These are phyloP conservation scores for Tephrocybe sp. DNA, from an alignment of 768 basidiomycete genomes.

Conservation along the genomic window DNA sequence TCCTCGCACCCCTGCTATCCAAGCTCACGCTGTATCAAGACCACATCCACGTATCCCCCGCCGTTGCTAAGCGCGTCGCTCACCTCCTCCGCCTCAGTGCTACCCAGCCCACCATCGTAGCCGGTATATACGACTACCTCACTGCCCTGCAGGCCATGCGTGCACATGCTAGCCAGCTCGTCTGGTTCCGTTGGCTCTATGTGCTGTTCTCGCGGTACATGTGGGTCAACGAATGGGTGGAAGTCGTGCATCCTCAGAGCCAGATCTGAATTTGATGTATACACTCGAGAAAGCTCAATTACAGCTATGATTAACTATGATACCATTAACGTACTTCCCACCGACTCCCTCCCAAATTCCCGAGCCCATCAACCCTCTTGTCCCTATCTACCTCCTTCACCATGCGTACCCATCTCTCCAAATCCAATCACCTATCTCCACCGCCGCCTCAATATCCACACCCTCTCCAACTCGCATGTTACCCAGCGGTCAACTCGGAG, in stretches of 20 bases:
- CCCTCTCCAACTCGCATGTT: too few relatives aligned
- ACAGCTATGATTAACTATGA: too few relatives aligned
- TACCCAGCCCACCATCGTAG: slow-evolving; percentile 48
- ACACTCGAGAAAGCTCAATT: too few relatives aligned
- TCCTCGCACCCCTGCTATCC: slow-evolving; percentile 48
- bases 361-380: too few relatives aligned
- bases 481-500: too few relatives aligned
- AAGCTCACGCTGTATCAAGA: slow-evolving; percentile 42
- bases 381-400: too few relatives aligned
- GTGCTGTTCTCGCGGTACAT: slow-evolving; percentile 81
- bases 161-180: slow-evolving; percentile 72
- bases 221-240: slow-evolving; percentile 89
- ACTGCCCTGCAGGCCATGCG: slow-evolving; percentile 67
- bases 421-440: too few relatives aligned
- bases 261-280: too few relatives aligned
- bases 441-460: too few relatives aligned
- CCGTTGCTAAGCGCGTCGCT: not conserved
- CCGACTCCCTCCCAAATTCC: too few relatives aligned
- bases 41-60: slow-evolving; percentile 2
- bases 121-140: slow-evolving; percentile 55
- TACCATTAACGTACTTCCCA: too few relatives aligned
- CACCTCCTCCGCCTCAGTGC: not conserved
- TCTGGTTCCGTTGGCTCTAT: slow-evolving; percentile 91
- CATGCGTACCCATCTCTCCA: too few relatives aligned
- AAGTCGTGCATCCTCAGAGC: slow-evolving; percentile 28